A percentile compares a stretch with the other conserved stretches of the same genome.
Evolutionary conservation across 345 rosid genomes (phyloP).

Genomic region (Dovyalis caffra): DNA sequence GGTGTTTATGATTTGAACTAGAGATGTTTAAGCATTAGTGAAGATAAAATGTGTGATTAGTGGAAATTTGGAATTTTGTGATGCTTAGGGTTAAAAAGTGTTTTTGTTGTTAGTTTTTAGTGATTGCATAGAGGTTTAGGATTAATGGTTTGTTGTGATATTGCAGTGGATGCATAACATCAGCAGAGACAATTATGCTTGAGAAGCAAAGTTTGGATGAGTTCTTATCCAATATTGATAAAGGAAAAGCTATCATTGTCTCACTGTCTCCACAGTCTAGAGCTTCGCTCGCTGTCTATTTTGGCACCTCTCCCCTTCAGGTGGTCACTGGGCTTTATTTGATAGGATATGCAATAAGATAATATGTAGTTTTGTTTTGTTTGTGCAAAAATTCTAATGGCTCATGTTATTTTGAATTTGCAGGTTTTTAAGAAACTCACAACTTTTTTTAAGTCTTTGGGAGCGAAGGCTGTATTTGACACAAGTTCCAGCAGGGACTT

Average conservation of each 20-base stretch:
- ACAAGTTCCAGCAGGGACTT: conserved; percentile 81
- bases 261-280: conserved; percentile 88
- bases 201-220: conserved; percentile 96
- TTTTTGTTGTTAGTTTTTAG: too few species aligned
- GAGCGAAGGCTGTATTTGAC: conserved; percentile 86
- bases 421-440: conserved; percentile 81
- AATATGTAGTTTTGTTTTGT: not conserved
- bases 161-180: conserved; percentile 88
- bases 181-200: conserved; percentile 94
- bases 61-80: not conserved
- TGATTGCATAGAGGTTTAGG: not conserved
- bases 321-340: conserved; percentile 22
- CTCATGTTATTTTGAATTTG: not conserved
- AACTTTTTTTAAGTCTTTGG: conserved; percentile 73
- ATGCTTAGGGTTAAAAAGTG: not conserved
- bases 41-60: not conserved
- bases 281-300: conserved; percentile 81
- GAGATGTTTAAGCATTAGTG: not conserved
- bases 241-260: conserved; percentile 60
- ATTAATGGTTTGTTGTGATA: conserved; percentile 1
- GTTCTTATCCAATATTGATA: conserved; percentile 63
- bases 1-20: not conserved
- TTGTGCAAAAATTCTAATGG: not conserved
- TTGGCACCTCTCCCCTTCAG: conserved; percentile 63
- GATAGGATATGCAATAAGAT: not conserved